Evolutionary conservation across 495 filamentous ascomycete genomes (phyloP), one percentile per base, ranked within the genome.

Genomic region (Hypoxylon fragiforme): DNA sequence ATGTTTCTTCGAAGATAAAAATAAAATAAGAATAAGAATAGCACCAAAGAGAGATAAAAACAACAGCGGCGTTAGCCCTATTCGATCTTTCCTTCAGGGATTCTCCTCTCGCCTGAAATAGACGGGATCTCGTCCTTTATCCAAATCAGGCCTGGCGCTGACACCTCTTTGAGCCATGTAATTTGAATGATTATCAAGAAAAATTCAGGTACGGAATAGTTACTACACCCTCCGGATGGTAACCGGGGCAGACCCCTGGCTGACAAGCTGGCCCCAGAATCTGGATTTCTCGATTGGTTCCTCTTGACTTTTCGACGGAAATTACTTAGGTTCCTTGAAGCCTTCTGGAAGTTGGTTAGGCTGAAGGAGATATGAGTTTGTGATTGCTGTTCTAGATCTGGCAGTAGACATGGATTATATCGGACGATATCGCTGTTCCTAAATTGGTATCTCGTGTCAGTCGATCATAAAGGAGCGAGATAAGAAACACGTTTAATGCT

Each of bases 361-460:
- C 16, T 20, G 36, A 28, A 24, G 38, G 26, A 42, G 56, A 50
- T 54, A 50, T 41, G 16, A 19, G 5, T 9, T 24, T 28, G 21
- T 49, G 34, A 47, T 24, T 22, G 18, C 38, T 31, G 38, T 48
- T 62, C 46, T 53, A 51, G 36, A 62, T 56, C 42, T 49, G 46
- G 52, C n/a, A 44, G 46, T 16, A 39, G 24, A 31, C 47, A 53
- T 36, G 54, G 46, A 41, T 51, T 13, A n/a, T n/a, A 47, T 51
- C 57, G 51, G 41, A 46, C 51, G 34, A 61, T 51, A 47, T 39
- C 37, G 18, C 47, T 51, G 13, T 30, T n/a, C 6, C 20, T 37
- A 55, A 55, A 50, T 51, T 55, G 19, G 31, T 28, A 50, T 37
- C 50, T 61, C 57, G 57, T 61, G 51, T 61, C 46, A 30, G 22